Base-by-base conservation (phyloP, 176 grass and related monocot genomes). In the Raddia guianensis region DNA sequence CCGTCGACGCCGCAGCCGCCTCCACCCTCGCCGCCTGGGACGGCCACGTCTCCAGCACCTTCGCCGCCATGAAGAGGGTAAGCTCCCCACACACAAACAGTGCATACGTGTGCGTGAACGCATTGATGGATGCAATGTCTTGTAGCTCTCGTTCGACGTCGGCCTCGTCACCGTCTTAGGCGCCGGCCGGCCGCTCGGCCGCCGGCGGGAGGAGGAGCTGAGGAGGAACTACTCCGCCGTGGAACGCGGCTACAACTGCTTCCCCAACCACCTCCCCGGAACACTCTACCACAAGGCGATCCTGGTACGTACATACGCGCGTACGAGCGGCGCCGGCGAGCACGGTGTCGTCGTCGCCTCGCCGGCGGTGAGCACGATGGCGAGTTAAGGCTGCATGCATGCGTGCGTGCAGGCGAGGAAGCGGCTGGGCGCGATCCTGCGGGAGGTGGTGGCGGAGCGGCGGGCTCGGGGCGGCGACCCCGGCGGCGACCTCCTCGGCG, bases 231-330 rank as follows among this genome's bases (percentile, higher is more conserved):
- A 88, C 80, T 63, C 63, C 74, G 32, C 64, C 75, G 50, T 94
- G 14, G 88, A 94, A 78, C 80, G 62, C 13, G 91, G 91, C 49
- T 94, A 94, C 79, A 94, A 94, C 68, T 84, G 85, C 52, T 86
- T 91, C 82, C 82, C 91, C 72, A 87, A 18, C 60, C 56, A 6
- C 58, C 48, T 94, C 62, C 88, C 85, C 2, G 57, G 78, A 8
- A 91, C 79, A 1, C 49, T 77, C 40, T 91, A 80, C 88, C 12
- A 51, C 69, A 83, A 86, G 57, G 91, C 91, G 68, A 86, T 93
- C 67, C 79, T 88, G 18, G 91, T 93, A 89, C 20, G 78, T 15
- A 27, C 27, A 27, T 27, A 27, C 27, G 27, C 27, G 27, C 27
- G 27, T 27, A 27, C 27, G 27, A 27, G 27, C 27, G 27, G 27